Base-by-base conservation (phyloP, 2,329 filamentous ascomycete species). In the Trichoderma semiorbis region DNA sequence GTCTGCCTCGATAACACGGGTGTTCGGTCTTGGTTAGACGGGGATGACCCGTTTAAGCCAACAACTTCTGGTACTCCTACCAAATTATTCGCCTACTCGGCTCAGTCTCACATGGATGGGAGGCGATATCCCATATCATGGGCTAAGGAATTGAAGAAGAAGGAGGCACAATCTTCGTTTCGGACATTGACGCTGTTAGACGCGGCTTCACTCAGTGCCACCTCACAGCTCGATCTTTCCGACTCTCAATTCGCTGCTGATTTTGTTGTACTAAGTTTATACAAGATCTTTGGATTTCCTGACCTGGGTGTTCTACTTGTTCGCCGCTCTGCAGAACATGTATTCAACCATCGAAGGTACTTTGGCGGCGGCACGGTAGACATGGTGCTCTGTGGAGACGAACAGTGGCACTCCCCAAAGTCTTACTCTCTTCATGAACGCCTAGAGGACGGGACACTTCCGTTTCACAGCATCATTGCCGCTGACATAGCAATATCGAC, bases 271-370 rank as follows among this genome's bases (percentile, higher is more conserved):
- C 78, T 98, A 55, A 98, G 95, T 80, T 90, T 98, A 74, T 97
- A 98, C 83, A 99, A 98, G 80, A 95, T 98, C n/a, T 98, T 98
- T 80, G 95, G 96, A 1, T 98, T 98, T 75, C 95, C 95, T 0
- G 93, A 98, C 78, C 84, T 98, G 2, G 95, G 95, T 2, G 94
- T 91, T 1, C 82, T 99, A 72, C 90, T 98, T 34, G 90, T 98
- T 14, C 90, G 92, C 55, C 94, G 93, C 75, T 85, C 88, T 36
- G 88, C 92, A 14, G 89, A 88, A 7, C 80, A 86, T 50, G 78
- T 91, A 3, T 90, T 97, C 61, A 83, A 87, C 36, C 84, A 85
- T 55, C 89, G 94, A 72, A 90, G 84, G 73, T 99, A 97, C 77
- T 99, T 99, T 81, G 95, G 95, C 7, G 96, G 95, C 7, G 96